Percentiles rank a stretch among this genome's conserved stretches.
phyloP scores from a whole-genome alignment of 2,329 filamentous ascomycete species.

The Pezicula neosporulosa region DNA sequence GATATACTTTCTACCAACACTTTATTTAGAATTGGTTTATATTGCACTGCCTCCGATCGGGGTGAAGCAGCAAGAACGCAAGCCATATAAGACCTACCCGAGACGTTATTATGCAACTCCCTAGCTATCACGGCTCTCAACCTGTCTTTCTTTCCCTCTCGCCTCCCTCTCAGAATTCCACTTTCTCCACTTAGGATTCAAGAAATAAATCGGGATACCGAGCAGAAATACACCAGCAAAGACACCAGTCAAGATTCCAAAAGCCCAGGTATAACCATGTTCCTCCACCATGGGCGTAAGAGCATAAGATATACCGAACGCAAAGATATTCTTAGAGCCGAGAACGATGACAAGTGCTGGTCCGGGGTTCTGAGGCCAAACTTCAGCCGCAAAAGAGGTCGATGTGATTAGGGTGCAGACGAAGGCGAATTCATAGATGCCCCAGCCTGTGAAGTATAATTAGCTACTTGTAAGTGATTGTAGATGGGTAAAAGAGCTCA shows the following conservation, averaged over 20 bases:
- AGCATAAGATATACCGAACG: slow-evolving; percentile 29
- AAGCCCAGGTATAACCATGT: slow-evolving; percentile 1
- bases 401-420: background rate
- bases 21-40: too few species aligned
- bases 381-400: background rate
- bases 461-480: background rate
- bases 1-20: too few species aligned
- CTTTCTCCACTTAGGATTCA: background rate
- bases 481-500: background rate
- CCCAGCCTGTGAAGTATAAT: background rate
- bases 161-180: background rate
- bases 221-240: background rate
- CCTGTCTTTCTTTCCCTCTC: background rate
- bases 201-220: background rate
- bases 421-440: background rate
- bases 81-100: too few species aligned
- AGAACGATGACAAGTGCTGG: slow-evolving; percentile 31
- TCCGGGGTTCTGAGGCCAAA: slow-evolving; percentile 29
- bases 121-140: too few species aligned
- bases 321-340: slow-evolving; percentile 31
- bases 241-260: background rate
- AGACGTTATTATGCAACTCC: too few species aligned
- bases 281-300: slow-evolving; percentile 28
- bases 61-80: too few species aligned
- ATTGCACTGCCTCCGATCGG: too few species aligned